Percentiles rank a stretch among this genome's conserved stretches.
Evolutionary conservation across 202 grass and related monocot species (phyloP).

Genomic region (Setaria italica): DNA sequence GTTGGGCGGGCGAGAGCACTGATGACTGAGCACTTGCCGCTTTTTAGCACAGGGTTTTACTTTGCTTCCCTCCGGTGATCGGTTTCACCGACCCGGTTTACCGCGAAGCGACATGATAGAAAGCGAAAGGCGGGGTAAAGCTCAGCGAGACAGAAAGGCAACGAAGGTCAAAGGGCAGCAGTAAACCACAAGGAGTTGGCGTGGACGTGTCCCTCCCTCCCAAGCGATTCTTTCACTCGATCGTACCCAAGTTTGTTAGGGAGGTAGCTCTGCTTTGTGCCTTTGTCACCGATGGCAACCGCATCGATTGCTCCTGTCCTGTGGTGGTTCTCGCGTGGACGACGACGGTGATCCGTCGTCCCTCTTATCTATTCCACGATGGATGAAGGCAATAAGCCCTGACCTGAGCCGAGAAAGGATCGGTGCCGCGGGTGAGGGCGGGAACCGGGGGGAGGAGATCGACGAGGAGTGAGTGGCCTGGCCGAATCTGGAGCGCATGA

Average conservation of each 20-base stretch:
- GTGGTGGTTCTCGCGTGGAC: not conserved
- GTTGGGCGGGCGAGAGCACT: not conserved
- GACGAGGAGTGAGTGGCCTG: conserved; percentile 15
- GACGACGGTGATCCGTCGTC: not conserved
- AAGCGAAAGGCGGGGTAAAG: conserved; percentile 3
- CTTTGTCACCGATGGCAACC: not conserved
- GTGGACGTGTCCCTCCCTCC: not conserved
- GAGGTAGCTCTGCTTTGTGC: not conserved
- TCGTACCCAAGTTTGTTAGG: not conserved
- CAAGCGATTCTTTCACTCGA: not conserved
- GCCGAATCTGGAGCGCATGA: conserved; percentile 73
- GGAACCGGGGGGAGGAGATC: no score
- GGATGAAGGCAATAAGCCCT: not conserved
- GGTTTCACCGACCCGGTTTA: not conserved
- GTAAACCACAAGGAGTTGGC: not conserved
- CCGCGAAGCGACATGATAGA: not conserved
- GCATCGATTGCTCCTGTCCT: not conserved
- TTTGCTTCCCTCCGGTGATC: not conserved
- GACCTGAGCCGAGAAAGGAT: not conserved
- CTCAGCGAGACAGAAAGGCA: not conserved
- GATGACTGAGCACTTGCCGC: no score
- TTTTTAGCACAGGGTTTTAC: not conserved
- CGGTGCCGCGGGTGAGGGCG: not conserved
- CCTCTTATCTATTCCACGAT: not conserved
- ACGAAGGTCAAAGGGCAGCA: not conserved